Percentiles rank a stretch among this genome's conserved stretches.
Conservation (phyloP, 1,284 basidiomycete genomes). For the Ceratobasidium sp. region DNA sequence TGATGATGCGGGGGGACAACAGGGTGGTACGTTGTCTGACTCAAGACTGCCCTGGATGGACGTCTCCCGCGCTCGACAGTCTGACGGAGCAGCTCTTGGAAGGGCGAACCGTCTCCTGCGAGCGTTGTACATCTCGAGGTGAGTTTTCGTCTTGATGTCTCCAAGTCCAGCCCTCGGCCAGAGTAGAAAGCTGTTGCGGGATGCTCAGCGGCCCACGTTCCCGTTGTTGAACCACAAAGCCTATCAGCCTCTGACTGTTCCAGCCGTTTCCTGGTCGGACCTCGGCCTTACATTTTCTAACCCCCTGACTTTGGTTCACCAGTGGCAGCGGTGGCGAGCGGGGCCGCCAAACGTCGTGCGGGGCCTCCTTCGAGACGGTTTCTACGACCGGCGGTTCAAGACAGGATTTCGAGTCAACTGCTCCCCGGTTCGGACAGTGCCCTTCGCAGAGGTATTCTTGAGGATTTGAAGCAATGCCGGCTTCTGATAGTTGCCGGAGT, state of each 20-base stretch:
- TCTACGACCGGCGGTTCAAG: not conserved
- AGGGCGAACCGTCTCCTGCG: not conserved
- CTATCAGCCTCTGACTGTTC: not conserved
- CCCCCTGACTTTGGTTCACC: not conserved
- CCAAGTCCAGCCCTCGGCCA: too few species aligned
- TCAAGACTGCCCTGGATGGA: not conserved
- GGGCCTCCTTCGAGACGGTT: not conserved
- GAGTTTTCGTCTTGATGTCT: not conserved
- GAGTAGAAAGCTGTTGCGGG: too few species aligned
- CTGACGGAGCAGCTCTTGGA: not conserved
- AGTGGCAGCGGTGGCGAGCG: not conserved
- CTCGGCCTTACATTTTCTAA: not conserved
- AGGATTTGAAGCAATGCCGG: not conserved
- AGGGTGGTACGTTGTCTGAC: not conserved
- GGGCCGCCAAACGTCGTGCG: not conserved
- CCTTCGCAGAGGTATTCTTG: not conserved
- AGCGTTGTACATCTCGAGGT: not conserved
- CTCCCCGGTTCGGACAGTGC: not conserved
- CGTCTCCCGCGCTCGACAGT: not conserved
- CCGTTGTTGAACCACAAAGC: too few species aligned
- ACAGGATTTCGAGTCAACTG: not conserved
- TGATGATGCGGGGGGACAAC: slow-evolving; percentile 6
- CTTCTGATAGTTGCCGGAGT: slow-evolving; percentile 1
- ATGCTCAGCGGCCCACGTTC: too few species aligned
- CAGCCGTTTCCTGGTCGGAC: not conserved